phyloP scores from a whole-genome alignment of 2,329 filamentous ascomycete species.

The Trichothecium sympodiale region DNA sequence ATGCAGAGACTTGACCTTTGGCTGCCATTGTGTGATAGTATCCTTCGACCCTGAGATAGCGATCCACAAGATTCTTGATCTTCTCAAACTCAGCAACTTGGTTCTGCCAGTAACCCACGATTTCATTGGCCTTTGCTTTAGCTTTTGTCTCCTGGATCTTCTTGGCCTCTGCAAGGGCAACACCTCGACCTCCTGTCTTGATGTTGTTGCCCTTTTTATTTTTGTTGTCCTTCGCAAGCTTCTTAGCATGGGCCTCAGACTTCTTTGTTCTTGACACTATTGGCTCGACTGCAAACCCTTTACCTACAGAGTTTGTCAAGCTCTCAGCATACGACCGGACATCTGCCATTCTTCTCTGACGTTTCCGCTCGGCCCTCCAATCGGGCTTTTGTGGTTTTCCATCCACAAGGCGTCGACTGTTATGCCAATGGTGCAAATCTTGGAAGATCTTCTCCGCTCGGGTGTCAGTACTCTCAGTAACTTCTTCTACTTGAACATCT shows the following conservation, averaged over 20 bases:
- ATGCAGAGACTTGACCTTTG: constrained; percentile 13
- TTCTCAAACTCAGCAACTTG: constrained; percentile 34
- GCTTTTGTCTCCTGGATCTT: constrained; percentile 22
- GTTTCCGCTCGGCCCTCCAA: constrained; percentile 27
- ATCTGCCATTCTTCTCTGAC: constrained; percentile 54
- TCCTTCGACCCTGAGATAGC: constrained; percentile 36
- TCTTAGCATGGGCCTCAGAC: constrained; percentile 3
- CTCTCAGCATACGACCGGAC: constrained; percentile 60
- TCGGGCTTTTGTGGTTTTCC: too few relatives aligned
- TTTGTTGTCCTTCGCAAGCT: constrained; percentile 8
- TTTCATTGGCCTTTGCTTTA: constrained; percentile 13
- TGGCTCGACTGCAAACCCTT: constrained; percentile 50
- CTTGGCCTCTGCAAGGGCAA: constrained; percentile 20
- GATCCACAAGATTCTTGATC: constrained; percentile 26
- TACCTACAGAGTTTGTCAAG: constrained; percentile 53
- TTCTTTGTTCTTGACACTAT: constrained; percentile 36
- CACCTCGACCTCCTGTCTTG: constrained; percentile 22
- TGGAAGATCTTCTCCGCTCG: constrained; percentile 25
- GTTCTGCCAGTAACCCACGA: constrained; percentile 31
- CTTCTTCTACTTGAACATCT: constrained; percentile 24
- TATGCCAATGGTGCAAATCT: constrained; percentile 52
- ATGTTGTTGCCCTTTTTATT: constrained; percentile 11
- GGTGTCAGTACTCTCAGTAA: constrained; percentile 10
- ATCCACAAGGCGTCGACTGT: constrained; percentile 11
- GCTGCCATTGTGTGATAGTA: constrained; percentile 30